A percentile compares a stretch with the other conserved stretches of the same genome.
phyloP scores from a whole-genome alignment of 306 rosid species.

The Trifolium repens region DNA sequence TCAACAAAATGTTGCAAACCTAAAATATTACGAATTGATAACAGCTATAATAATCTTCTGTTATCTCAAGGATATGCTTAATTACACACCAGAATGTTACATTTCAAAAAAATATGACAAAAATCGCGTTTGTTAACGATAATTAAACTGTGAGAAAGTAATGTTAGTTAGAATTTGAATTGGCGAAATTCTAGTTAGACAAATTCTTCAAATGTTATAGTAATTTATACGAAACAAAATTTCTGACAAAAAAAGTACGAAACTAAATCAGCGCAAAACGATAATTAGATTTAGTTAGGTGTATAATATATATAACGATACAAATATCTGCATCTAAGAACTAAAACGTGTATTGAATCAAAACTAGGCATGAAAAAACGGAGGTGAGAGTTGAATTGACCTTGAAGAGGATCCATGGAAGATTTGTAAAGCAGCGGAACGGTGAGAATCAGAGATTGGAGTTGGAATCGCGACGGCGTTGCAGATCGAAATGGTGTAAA shows the following conservation, averaged over 20 bases:
- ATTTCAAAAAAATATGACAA: slow-evolving; percentile 12
- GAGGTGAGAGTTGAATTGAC: slow-evolving; percentile 47
- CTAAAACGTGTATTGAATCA: neutral
- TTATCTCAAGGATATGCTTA: neutral
- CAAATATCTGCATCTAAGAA: neutral
- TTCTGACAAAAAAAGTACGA: too few relatives aligned
- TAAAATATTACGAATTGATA: neutral
- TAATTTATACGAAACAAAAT: neutral
- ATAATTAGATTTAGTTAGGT: neutral
- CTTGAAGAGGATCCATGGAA: slow-evolving; percentile 72
- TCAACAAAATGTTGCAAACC: neutral
- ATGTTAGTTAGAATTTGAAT: neutral
- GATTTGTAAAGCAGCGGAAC: slow-evolving; percentile 72
- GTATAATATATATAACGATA: slow-evolving; percentile 6
- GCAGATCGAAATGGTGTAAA: slow-evolving; percentile 58
- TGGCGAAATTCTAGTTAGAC: neutral
- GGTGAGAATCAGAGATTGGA: slow-evolving; percentile 78
- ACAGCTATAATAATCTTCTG: neutral
- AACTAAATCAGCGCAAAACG: neutral
- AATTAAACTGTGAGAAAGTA: neutral
- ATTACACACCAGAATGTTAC: neutral
- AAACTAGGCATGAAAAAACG: too few relatives aligned
- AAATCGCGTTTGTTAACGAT: neutral
- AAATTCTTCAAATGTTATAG: neutral
- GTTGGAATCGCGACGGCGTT: slow-evolving; percentile 51